These are phyloP conservation scores for Acorus calamus DNA, from an alignment of 106 monocot genomes.

Conservation along the genomic window DNA sequence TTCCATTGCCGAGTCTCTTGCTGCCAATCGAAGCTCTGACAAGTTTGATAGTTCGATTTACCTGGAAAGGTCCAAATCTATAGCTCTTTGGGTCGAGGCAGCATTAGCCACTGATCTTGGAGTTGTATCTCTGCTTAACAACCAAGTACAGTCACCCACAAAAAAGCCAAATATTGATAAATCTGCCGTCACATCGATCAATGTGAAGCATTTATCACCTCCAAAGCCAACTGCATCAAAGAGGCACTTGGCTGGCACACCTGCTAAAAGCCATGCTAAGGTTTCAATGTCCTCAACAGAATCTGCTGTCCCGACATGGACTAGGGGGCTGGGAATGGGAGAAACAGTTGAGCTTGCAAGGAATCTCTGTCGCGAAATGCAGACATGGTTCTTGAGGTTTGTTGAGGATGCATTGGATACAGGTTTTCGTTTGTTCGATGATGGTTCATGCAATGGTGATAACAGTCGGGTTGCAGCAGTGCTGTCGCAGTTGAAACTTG, in stretches of 20 bases:
- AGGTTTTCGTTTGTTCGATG: constrained; percentile 57
- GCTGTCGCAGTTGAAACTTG: constrained; percentile 70
- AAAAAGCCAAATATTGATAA: constrained; percentile 28
- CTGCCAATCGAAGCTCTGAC: constrained; percentile 6
- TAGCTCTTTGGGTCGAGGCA: constrained; percentile 77
- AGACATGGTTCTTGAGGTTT: constrained; percentile 82
- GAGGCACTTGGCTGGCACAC: constrained; percentile 21
- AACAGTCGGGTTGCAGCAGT: constrained; percentile 56
- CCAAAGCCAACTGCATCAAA: constrained; percentile 23
- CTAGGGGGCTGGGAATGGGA: constrained; percentile 17
- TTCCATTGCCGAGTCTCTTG: constrained; percentile 30
- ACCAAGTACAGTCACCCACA: background rate
- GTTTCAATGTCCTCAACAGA: background rate
- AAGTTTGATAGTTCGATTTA: constrained; percentile 9
- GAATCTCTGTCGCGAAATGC: constrained; percentile 55
- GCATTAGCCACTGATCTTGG: constrained; percentile 78
- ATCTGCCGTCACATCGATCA: background rate
- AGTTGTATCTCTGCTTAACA: constrained; percentile 40
- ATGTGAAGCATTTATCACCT: background rate
- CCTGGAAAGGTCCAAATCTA: constrained; percentile 21
- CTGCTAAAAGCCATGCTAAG: constrained; percentile 25
- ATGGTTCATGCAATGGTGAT: constrained; percentile 8
- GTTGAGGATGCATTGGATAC: constrained; percentile 68
- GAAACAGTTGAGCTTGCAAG: constrained; percentile 46
- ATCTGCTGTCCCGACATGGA: constrained; percentile 11